Evolutionary conservation across 2,329 filamentous ascomycete species (phyloP), one percentile per base, ranked within the genome.

Genomic region (Xylaria digitata): DNA sequence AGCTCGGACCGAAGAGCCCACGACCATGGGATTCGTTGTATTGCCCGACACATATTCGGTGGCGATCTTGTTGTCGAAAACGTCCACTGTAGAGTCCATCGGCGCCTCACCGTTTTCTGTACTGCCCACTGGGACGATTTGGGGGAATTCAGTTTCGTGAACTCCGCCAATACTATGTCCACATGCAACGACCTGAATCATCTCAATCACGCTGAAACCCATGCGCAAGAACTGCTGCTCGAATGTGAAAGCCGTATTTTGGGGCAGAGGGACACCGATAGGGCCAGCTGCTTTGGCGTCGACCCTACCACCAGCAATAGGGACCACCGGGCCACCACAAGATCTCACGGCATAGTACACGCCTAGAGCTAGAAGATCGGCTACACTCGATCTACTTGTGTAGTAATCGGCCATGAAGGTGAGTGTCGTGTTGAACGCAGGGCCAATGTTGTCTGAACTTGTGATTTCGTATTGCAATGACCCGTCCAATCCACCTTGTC

Each of bases 141-240:
- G 78, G 0, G 85, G 84, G 67, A 87, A 87, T 68, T 87, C 81
- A 9, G 74, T 73, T 30, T 80, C 78, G 75, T 90, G 87, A 7
- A 89, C 87, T 17, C 87, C 85, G 23, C 88, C 88, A 23, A 90
- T 75, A 0, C 85, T 86, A 74, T 90, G 88, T 2, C 88, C 88
- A 73, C 88, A 90, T 9, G 87, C 87, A 1, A 83, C 83, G 26
- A 87, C 79, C 72, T 86, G 82, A 48, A 90, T 88, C 86, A 89
- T 89, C 70, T 89, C 85, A 17, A 80, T 75, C 11, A 75, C 75
- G 57, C 76, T 82, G 76, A 89, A 89, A 6, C 87, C 87, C 81
- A 88, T 86, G 56, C 87, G 82, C 6, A 77, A 63, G 71, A 89
- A 90, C 73, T 88, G 86, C 57, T 84, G 82, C 58, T 78, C 73